Conservation (phyloP, 495 filamentous ascomycete species). For the Penicillium paxilli region DNA sequence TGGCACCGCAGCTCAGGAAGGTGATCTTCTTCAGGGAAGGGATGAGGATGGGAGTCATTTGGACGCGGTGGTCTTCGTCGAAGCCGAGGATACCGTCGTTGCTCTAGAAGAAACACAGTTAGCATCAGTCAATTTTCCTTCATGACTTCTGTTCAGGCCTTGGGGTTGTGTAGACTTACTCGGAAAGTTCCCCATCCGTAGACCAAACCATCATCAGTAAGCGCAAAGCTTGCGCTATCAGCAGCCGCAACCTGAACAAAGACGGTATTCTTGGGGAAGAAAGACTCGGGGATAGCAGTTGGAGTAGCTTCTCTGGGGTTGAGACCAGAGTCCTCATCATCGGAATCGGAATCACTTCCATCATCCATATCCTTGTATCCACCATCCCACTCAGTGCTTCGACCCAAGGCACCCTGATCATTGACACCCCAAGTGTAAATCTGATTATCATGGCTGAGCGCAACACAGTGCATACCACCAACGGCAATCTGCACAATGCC, state of each 20-base stretch:
- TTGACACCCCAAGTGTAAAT: conserved; percentile 71
- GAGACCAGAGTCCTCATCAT: conserved; percentile 57
- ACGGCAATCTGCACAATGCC: conserved; percentile 62
- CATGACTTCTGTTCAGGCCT: no score
- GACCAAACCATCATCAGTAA: conserved; percentile 65
- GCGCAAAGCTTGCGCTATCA: conserved; percentile 63
- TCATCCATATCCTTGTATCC: conserved; percentile 65
- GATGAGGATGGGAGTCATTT: conserved; percentile 51
- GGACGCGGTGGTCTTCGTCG: conserved; percentile 39
- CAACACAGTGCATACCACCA: conserved; percentile 67
- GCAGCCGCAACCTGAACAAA: conserved; percentile 63
- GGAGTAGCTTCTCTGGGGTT: conserved; percentile 64
- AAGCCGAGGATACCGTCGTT: conserved; percentile 62
- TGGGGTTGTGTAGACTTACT: conserved; percentile 39
- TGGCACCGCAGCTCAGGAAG: conserved; percentile 55
- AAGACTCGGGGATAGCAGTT: conserved; percentile 48
- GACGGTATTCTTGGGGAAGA: conserved; percentile 54
- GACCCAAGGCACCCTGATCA: conserved; percentile 64
- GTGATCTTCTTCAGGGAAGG: conserved; percentile 57
- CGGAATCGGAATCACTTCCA: conserved; percentile 48
- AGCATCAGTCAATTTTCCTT: no score
- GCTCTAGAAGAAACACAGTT: conserved; percentile 34
- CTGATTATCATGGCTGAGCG: conserved; percentile 61
- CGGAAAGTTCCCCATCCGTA: conserved; percentile 75
- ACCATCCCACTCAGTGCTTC: conserved; percentile 61